These are phyloP conservation scores for Cajanus cajan DNA, from an alignment of 306 rosid genomes.

Conservation along the genomic window DNA sequence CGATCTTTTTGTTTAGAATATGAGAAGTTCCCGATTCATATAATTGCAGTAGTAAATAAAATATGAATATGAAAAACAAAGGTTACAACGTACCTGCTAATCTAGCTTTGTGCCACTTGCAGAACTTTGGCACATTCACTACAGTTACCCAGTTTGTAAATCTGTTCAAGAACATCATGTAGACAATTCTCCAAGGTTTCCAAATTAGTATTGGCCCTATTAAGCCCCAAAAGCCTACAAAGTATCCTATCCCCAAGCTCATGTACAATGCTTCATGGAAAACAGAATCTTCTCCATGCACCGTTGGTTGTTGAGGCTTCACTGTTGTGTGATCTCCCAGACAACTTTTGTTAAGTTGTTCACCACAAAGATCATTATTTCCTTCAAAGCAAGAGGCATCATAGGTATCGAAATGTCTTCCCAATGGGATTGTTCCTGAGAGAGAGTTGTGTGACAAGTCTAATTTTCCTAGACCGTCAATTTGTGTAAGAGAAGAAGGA, in stretches of 20 bases:
- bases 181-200: conserved; percentile 6
- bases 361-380: conserved; percentile 1
- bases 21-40: too few species aligned
- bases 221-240: not conserved
- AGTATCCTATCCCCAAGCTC: not conserved
- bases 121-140: not conserved
- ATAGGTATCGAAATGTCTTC: not conserved
- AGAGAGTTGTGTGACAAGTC: not conserved
- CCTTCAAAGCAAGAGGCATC: not conserved
- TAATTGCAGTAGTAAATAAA: too few species aligned
- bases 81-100: not conserved
- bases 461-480: not conserved
- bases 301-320: not conserved
- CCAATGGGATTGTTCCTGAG: not conserved
- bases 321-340: not conserved
- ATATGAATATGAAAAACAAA: too few species aligned
- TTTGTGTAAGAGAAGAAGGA: not conserved
- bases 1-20: too few species aligned
- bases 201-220: not conserved
- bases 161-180: not conserved
- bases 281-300: not conserved
- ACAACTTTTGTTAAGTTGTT: not conserved
- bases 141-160: not conserved
- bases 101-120: not conserved
- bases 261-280: conserved; percentile 15